phyloP scores from a whole-genome alignment of 2,329 filamentous ascomycete genomes.

The Beauveria scarabaeidicola region DNA sequence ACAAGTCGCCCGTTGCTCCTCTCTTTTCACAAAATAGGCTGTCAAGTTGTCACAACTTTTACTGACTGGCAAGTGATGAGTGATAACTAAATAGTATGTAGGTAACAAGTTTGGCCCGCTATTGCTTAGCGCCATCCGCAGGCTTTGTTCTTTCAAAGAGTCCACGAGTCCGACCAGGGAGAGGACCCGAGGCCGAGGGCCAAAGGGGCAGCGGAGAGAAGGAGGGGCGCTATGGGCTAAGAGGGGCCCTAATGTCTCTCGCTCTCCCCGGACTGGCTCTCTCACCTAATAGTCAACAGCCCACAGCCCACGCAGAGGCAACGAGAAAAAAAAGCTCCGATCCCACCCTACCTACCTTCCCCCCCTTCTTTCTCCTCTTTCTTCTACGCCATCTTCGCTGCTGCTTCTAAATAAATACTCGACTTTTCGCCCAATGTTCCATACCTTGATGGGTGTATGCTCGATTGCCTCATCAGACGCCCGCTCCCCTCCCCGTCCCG shows the following conservation, averaged over 20 bases:
- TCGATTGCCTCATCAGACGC: not conserved
- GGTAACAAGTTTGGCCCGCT: too few relatives aligned
- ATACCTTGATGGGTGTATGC: constrained; percentile 6
- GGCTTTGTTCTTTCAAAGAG: too few relatives aligned
- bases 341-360: not conserved
- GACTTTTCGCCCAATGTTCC: not conserved
- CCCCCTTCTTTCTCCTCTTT: not conserved
- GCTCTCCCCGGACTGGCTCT: constrained; percentile 7
- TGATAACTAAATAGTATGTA: too few relatives aligned
- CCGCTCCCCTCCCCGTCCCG: not conserved
- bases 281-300: not conserved
- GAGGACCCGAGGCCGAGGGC: not conserved
- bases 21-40: too few relatives aligned
- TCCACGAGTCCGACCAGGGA: not conserved
- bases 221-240: not conserved
- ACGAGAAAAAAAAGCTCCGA: constrained; percentile 10
- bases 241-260: not conserved
- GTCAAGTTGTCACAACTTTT: too few relatives aligned
- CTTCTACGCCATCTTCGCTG: not conserved
- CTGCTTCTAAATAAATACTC: not conserved
- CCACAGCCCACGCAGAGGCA: not conserved
- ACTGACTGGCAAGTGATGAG: too few relatives aligned
- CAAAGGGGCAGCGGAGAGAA: not conserved
- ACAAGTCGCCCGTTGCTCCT: too few relatives aligned
- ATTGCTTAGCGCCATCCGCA: too few relatives aligned